phyloP scores from a whole-genome alignment of 192 early-diverging fungal genomes.

The Spizellomyces sp. region DNA sequence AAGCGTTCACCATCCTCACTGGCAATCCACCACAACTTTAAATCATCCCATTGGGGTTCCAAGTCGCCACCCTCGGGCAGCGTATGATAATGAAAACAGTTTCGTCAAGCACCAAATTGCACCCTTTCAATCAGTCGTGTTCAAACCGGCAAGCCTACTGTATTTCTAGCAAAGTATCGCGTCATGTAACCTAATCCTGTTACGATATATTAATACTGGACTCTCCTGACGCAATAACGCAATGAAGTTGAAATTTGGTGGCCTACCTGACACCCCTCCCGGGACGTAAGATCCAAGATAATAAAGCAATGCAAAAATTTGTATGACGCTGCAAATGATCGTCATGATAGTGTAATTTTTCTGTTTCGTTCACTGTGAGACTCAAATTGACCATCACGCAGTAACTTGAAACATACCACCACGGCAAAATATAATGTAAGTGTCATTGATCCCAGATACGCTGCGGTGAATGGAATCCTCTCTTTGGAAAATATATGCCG shows the following conservation, averaged over 20 bases:
- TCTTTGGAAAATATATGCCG: constrained; percentile 77
- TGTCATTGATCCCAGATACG: constrained; percentile 81
- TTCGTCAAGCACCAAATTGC: no score
- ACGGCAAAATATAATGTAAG: constrained; percentile 85
- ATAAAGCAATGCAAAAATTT: constrained; percentile 81
- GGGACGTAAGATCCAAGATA: constrained; percentile 85
- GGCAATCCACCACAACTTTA: constrained; percentile 33
- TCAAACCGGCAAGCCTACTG: constrained; percentile 32
- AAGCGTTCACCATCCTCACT: constrained; percentile 86
- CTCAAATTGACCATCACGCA: background rate
- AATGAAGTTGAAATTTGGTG: background rate
- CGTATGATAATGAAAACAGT: no score
- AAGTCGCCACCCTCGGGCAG: no score
- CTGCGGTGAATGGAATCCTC: constrained; percentile 76
- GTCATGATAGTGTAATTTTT: constrained; percentile 69
- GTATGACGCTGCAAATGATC: constrained; percentile 74
- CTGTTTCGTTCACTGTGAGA: constrained; percentile 29
- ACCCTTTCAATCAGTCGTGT: no score
- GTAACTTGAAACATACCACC: constrained; percentile 53
- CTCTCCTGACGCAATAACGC: background rate
- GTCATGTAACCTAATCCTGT: constrained; percentile 19
- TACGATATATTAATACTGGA: background rate
- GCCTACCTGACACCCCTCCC: constrained; percentile 44
- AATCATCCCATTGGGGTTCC: background rate
- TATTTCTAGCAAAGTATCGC: constrained; percentile 32